Percentiles rank a stretch among this genome's conserved stretches.
These are phyloP conservation scores for Penicillium angulare DNA, from an alignment of 495 filamentous ascomycete species.

Conservation along the genomic window DNA sequence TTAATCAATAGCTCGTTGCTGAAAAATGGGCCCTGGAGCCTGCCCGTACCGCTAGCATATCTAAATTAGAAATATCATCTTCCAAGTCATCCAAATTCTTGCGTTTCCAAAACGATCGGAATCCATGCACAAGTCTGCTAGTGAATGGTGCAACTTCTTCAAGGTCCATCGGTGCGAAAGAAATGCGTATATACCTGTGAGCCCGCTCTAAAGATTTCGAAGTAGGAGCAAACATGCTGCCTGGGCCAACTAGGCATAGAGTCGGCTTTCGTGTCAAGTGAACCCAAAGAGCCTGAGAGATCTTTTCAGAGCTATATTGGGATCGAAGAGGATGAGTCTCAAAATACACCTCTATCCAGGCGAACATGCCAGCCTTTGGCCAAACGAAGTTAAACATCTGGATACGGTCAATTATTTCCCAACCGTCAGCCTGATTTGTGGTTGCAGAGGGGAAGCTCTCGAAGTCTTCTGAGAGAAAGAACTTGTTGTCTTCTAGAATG, in stretches of 20 bases:
- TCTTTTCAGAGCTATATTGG: slow-evolving; percentile 35
- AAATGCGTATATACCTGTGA: slow-evolving; percentile 71
- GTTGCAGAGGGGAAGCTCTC: slow-evolving; percentile 31
- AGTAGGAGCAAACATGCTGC: slow-evolving; percentile 68
- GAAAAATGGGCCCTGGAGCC: slow-evolving; percentile 20
- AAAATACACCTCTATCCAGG: slow-evolving; percentile 73
- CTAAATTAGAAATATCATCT: slow-evolving; percentile 33
- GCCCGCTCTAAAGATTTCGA: slow-evolving; percentile 47
- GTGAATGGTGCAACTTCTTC: slow-evolving; percentile 61
- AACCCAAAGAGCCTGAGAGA: slow-evolving; percentile 66
- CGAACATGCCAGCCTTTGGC: slow-evolving; percentile 91
- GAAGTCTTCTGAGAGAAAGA: slow-evolving; percentile 46
- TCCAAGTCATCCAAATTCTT: slow-evolving; percentile 66
- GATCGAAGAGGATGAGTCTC: slow-evolving; percentile 67
- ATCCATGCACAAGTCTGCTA: slow-evolving; percentile 62
- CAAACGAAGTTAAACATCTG: slow-evolving; percentile 70
- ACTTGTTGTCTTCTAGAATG: slow-evolving; percentile 63
- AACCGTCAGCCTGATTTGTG: slow-evolving; percentile 51
- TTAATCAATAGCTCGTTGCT: slow-evolving; percentile 23
- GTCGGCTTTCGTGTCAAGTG: slow-evolving; percentile 68
- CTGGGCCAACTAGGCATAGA: slow-evolving; percentile 63
- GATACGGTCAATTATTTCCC: slow-evolving; percentile 64
- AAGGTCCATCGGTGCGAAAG: slow-evolving; percentile 79
- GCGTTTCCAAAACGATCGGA: slow-evolving; percentile 71
- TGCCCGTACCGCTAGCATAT: slow-evolving; percentile 14